phyloP scores from a whole-genome alignment of 495 filamentous ascomycete genomes.

The Cercophora scortea region DNA sequence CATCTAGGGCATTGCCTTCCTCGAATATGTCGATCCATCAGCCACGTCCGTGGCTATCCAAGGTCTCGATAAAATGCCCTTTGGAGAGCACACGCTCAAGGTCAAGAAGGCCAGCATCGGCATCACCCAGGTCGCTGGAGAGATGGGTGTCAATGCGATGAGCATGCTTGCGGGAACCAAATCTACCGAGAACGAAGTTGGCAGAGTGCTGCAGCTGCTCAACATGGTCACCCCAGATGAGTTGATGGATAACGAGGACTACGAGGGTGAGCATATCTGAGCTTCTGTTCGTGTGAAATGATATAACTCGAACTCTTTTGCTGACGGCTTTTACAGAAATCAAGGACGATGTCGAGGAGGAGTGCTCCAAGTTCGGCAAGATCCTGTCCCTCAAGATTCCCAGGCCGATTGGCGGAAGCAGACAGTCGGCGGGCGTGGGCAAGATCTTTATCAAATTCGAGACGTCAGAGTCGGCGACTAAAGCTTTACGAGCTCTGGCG shows the following conservation, averaged over 20 bases:
- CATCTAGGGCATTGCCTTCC: constrained; percentile 85
- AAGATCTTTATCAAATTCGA: constrained; percentile 98
- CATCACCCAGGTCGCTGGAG: constrained; percentile 79
- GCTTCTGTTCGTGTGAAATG: not conserved
- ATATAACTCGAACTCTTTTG: not conserved
- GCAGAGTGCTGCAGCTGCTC: constrained; percentile 79
- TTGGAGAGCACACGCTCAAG: constrained; percentile 79
- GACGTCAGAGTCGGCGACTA: constrained; percentile 65
- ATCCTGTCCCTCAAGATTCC: constrained; percentile 86
- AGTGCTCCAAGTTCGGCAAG: constrained; percentile 83
- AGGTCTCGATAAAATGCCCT: constrained; percentile 83
- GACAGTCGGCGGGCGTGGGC: constrained; percentile 80
- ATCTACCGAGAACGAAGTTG: constrained; percentile 63
- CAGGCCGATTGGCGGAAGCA: constrained; percentile 70
- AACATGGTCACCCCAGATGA: constrained; percentile 99
- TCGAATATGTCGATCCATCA: constrained; percentile 77
- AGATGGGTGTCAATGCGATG: constrained; percentile 97
- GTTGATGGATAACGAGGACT: constrained; percentile 86
- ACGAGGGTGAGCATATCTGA: constrained; percentile 57
- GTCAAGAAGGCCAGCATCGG: constrained; percentile 87
- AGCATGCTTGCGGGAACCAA: constrained; percentile 96
- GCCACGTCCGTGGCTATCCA: constrained; percentile 82
- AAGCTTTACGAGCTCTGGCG: constrained; percentile 76
- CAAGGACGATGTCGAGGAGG: constrained; percentile 80
- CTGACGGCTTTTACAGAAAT: constrained; percentile 60